Percentiles rank a stretch among this genome's conserved stretches.
These are phyloP conservation scores for Earliella scabrosa DNA, from an alignment of 1,284 basidiomycete species.

Conservation along the genomic window DNA sequence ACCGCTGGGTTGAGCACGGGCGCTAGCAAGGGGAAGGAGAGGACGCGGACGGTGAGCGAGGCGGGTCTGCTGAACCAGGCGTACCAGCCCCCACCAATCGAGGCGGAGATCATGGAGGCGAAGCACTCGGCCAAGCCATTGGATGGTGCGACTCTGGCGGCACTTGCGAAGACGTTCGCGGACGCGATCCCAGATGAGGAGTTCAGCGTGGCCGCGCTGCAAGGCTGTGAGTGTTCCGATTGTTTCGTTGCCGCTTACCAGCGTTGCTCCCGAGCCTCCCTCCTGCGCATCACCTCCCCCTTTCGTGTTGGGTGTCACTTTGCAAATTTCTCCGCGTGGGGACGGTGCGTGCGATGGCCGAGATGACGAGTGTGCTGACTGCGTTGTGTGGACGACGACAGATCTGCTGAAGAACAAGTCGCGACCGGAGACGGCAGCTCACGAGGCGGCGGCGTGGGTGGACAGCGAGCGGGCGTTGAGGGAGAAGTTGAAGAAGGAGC, in stretches of 20 bases:
- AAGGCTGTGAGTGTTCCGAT: conserved; percentile 70
- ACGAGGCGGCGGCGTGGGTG: conserved; percentile 71
- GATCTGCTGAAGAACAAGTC: conserved; percentile 83
- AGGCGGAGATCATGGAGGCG: conserved; percentile 58
- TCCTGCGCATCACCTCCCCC: background rate
- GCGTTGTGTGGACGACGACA: conserved; percentile 29
- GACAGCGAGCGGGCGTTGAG: conserved; percentile 70
- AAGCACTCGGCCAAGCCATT: conserved; percentile 67
- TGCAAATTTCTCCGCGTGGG: conserved; percentile 7
- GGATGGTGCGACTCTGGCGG: conserved; percentile 60
- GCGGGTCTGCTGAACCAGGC: conserved; percentile 57
- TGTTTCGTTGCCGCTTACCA: conserved; percentile 21
- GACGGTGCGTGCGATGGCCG: conserved; percentile 29
- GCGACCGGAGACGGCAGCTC: conserved; percentile 71
- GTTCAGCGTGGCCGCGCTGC: conserved; percentile 84
- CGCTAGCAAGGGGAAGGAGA: conserved; percentile 10
- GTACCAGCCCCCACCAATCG: conserved; percentile 66
- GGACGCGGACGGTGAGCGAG: conserved; percentile 24
- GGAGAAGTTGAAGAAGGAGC: conserved; percentile 71
- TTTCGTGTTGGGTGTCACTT: conserved; percentile 5
- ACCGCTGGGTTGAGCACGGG: conserved; percentile 19
- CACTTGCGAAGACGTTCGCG: conserved; percentile 74
- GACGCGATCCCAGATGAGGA: conserved; percentile 77
- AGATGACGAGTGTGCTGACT: conserved; percentile 29
- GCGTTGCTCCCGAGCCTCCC: conserved; percentile 6